Evolutionary conservation across 2,329 filamentous ascomycete genomes (phyloP).

Genomic region (Fusarium chaquense): DNA sequence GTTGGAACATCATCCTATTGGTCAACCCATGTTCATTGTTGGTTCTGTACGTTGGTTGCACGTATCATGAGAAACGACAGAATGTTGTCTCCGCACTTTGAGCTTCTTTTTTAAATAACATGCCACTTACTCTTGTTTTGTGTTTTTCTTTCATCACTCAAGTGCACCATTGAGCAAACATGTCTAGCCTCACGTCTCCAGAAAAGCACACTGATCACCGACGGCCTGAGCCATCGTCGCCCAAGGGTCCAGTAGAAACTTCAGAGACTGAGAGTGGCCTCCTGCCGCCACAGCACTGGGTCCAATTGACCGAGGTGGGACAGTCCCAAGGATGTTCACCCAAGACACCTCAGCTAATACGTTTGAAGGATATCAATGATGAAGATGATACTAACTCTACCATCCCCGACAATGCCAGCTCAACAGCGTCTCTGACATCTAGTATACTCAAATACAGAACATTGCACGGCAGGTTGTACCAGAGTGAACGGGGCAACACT

Average conservation of each 20-base stretch:
- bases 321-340: rapidly evolving
- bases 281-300: slow-evolving; percentile 1
- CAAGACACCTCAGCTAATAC: rapidly evolving
- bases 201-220: rapidly evolving
- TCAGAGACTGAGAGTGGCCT: background rate
- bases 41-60: background rate
- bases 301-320: background rate
- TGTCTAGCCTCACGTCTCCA: background rate
- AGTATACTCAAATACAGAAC: slow-evolving; percentile 10
- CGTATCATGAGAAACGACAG: background rate
- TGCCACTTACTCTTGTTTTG: rapidly evolving
- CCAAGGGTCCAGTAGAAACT: rapidly evolving
- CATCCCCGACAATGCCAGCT: background rate
- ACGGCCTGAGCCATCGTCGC: rapidly evolving
- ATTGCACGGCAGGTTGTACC: background rate
- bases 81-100: background rate
- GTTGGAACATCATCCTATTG: background rate
- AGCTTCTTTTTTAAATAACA: background rate
- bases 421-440: background rate
- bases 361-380: background rate
- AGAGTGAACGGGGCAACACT: background rate
- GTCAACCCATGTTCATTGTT: background rate
- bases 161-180: rapidly evolving
- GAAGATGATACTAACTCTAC: background rate
- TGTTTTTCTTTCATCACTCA: rapidly evolving